Conservation (phyloP, 2,329 filamentous ascomycete genomes). For the Exophiala sideris region DNA sequence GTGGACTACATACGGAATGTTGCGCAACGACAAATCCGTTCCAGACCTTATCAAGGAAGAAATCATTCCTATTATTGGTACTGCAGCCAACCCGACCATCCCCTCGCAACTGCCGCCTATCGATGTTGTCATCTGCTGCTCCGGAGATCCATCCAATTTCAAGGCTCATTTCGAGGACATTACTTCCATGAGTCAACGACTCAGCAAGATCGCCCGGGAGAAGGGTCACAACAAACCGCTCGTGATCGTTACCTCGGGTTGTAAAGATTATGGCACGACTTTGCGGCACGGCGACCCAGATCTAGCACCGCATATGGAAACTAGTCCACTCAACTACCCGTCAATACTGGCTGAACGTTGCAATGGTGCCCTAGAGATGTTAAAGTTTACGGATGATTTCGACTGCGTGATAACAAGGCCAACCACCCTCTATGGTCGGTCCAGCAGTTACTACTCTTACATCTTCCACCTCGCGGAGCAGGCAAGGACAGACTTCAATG, state of each 20-base stretch:
- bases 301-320: constrained; percentile 44
- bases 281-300: constrained; percentile 34
- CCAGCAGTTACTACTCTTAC: constrained; percentile 44
- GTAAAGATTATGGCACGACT: constrained; percentile 49
- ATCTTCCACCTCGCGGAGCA: constrained; percentile 36
- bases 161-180: constrained; percentile 39
- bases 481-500: constrained; percentile 1
- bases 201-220: constrained; percentile 30
- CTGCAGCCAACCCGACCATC: constrained; percentile 7
- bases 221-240: constrained; percentile 37
- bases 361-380: constrained; percentile 34
- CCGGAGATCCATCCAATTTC: constrained; percentile 43
- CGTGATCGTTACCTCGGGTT: constrained; percentile 48
- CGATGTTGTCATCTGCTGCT: constrained; percentile 45
- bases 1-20: constrained; percentile 46
- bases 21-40: constrained; percentile 30
- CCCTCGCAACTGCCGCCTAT: constrained; percentile 26
- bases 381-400: constrained; percentile 41
- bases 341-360: constrained; percentile 34
- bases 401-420: constrained; percentile 46
- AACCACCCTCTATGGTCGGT: constrained; percentile 48
- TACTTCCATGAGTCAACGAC: constrained; percentile 33
- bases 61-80: constrained; percentile 17
- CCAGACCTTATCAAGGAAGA: constrained; percentile 14
- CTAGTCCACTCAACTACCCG: constrained; percentile 37